Conservation (phyloP, 1,139 yeast species). For the Scheffersomyces stambukii region DNA sequence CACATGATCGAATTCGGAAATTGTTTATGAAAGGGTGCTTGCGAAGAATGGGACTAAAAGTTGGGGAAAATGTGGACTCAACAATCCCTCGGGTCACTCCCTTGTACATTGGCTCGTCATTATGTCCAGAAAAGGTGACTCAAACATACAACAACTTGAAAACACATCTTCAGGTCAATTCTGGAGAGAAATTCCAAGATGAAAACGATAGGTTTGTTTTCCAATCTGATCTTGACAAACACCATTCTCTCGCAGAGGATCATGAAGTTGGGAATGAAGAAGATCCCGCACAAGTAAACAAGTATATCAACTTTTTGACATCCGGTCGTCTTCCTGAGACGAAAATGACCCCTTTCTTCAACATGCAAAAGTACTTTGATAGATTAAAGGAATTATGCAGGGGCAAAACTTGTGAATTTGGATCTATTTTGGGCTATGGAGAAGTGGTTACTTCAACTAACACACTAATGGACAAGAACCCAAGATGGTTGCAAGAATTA, state of each 20-base stretch:
- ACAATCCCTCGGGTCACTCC: constrained; percentile 73
- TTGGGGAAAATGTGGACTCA: constrained; percentile 45
- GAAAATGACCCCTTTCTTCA: constrained; percentile 67
- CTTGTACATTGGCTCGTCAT: constrained; percentile 42
- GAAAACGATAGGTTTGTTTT: constrained; percentile 52
- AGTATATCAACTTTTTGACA: constrained; percentile 47
- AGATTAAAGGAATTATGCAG: constrained; percentile 30
- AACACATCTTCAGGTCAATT: constrained; percentile 38
- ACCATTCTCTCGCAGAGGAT: constrained; percentile 6
- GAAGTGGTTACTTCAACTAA: constrained; percentile 91
- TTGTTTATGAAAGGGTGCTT: constrained; percentile 56
- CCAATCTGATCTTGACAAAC: constrained; percentile 23
- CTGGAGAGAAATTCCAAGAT: constrained; percentile 44
- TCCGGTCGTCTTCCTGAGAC: constrained; percentile 41
- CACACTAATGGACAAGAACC: constrained; percentile 71
- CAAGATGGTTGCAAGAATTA: constrained; percentile 47
- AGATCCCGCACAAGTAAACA: constrained; percentile 53
- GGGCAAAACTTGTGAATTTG: constrained; percentile 39
- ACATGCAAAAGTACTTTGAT: constrained; percentile 52
- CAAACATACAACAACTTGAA: constrained; percentile 27
- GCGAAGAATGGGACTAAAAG: constrained; percentile 60
- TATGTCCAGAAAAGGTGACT: constrained; percentile 17
- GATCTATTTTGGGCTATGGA: constrained; percentile 66
- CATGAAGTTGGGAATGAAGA: constrained; percentile 24
- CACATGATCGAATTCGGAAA: constrained; percentile 45